Percentiles rank a stretch among this genome's conserved stretches.
phyloP scores from a whole-genome alignment of 441 rosid genomes.

The Brassica hybrid region DNA sequence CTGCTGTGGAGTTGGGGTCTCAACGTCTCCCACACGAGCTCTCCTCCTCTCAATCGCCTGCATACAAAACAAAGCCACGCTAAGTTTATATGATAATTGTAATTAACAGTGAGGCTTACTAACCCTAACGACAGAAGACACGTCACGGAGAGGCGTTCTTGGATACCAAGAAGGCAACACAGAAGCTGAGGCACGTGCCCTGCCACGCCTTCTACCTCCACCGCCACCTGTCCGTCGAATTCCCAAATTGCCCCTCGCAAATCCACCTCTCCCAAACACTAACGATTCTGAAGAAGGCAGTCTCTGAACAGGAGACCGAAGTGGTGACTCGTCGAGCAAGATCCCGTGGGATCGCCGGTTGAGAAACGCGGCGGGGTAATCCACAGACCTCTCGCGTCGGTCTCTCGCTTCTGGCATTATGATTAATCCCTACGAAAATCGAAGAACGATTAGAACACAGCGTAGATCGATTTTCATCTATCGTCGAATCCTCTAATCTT shows the following conservation, averaged over 20 bases:
- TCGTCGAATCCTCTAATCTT: too few relatives aligned
- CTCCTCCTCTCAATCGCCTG: slow-evolving; percentile 88
- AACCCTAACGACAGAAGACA: slow-evolving; percentile 69
- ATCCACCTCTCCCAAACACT: slow-evolving; percentile 38
- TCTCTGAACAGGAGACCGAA: slow-evolving; percentile 47
- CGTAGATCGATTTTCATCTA: background rate
- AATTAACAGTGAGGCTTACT: too few relatives aligned
- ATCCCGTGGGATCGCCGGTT: slow-evolving; percentile 51
- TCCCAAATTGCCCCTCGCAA: slow-evolving; percentile 35
- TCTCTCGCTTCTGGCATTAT: slow-evolving; percentile 84
- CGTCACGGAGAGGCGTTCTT: slow-evolving; percentile 74
- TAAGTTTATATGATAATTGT: too few relatives aligned
- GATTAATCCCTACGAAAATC: slow-evolving; percentile 7
- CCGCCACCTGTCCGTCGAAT: slow-evolving; percentile 40
- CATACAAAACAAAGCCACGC: slow-evolving; percentile 17
- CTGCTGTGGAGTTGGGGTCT: slow-evolving; percentile 48
- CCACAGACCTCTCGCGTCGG: slow-evolving; percentile 60
- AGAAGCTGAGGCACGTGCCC: slow-evolving; percentile 45
- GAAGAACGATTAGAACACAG: background rate
- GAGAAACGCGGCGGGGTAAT: slow-evolving; percentile 52
- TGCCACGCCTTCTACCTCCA: slow-evolving; percentile 48
- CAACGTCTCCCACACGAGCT: slow-evolving; percentile 55
- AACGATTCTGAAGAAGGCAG: slow-evolving; percentile 20
- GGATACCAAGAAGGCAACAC: slow-evolving; percentile 87
- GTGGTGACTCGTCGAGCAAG: slow-evolving; percentile 46